Conservation (phyloP, 2,329 filamentous ascomycete genomes). For the Pseudodiploospora longispora region DNA sequence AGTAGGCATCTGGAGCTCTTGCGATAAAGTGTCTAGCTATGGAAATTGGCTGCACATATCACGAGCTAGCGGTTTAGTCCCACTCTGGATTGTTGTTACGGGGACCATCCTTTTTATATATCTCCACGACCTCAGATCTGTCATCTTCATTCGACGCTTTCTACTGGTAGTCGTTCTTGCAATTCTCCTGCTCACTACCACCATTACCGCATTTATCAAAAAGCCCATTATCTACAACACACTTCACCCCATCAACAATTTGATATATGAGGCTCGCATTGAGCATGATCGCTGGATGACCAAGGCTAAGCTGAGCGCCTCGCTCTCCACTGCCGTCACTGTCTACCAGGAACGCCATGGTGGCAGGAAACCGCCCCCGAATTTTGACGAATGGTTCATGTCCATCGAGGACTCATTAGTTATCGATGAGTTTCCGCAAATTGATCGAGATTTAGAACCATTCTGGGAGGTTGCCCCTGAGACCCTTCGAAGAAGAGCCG, state of each 20-base stretch:
- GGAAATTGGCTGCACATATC: slow-evolving; percentile 40
- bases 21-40: slow-evolving; percentile 27
- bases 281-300: slow-evolving; percentile 42
- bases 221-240: slow-evolving; percentile 18
- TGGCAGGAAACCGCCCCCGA: slow-evolving; percentile 64
- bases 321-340: slow-evolving; percentile 35
- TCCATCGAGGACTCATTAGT: slow-evolving; percentile 66
- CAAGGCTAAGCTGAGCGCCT: slow-evolving; percentile 38
- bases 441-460: slow-evolving; percentile 64
- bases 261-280: slow-evolving; percentile 41
- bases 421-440: slow-evolving; percentile 75
- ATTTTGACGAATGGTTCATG: slow-evolving; percentile 79
- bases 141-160: slow-evolving; percentile 35
- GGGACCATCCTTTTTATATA: slow-evolving; percentile 38
- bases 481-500: slow-evolving; percentile 54
- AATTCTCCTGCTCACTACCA: slow-evolving; percentile 27
- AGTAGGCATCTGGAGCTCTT: slow-evolving; percentile 28
- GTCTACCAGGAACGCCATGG: slow-evolving; percentile 47
- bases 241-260: slow-evolving; percentile 39
- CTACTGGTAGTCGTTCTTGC: slow-evolving; percentile 32
- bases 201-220: slow-evolving; percentile 28
- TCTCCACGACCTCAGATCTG: slow-evolving; percentile 32
- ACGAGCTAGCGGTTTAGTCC: slow-evolving; percentile 25
- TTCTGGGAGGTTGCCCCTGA: slow-evolving; percentile 69
- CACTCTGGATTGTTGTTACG: slow-evolving; percentile 29